Evolutionary conservation across 306 rosid genomes (phyloP).

Genomic region (Casuarina equisetifolia): DNA sequence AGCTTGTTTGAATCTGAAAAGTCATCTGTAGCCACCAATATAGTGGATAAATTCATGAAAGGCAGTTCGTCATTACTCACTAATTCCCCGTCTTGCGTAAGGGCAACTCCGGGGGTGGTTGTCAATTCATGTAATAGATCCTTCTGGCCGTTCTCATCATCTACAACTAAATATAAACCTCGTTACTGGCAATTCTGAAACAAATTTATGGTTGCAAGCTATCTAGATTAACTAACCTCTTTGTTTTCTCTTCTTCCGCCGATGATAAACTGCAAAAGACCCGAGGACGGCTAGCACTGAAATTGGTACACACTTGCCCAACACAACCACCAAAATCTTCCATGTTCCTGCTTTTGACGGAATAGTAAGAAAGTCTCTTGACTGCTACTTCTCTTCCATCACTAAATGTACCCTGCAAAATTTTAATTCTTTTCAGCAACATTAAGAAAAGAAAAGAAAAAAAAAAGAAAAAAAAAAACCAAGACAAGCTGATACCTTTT

Average conservation of each 20-base stretch:
- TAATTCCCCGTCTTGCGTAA: slow-evolving; percentile 52
- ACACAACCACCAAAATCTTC: slow-evolving; percentile 50
- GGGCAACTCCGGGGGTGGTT: slow-evolving; percentile 28
- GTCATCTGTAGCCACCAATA: slow-evolving; percentile 8
- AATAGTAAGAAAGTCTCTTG: slow-evolving; percentile 63
- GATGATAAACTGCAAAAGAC: slow-evolving; percentile 10
- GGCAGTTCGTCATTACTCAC: slow-evolving; percentile 44
- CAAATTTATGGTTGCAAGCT: neutral
- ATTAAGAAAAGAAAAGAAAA: neutral
- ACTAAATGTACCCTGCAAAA: slow-evolving; percentile 38
- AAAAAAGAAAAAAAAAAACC: too few relatives aligned
- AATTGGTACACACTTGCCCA: slow-evolving; percentile 28
- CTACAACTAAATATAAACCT: slow-evolving; percentile 15
- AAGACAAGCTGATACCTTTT: too few relatives aligned
- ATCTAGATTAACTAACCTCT: slow-evolving; percentile 29
- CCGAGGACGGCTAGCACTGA: slow-evolving; percentile 29
- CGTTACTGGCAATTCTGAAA: neutral
- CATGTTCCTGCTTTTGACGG: slow-evolving; percentile 33
- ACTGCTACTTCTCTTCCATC: slow-evolving; percentile 66
- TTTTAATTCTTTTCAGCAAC: neutral
- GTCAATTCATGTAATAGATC: slow-evolving; percentile 33
- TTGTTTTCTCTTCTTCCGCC: slow-evolving; percentile 4
- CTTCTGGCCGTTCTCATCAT: slow-evolving; percentile 28
- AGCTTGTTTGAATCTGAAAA: neutral
- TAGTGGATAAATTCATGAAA: slow-evolving; percentile 35